Conservation (phyloP, 495 filamentous ascomycete species). For the Daldinia vernicosa region DNA sequence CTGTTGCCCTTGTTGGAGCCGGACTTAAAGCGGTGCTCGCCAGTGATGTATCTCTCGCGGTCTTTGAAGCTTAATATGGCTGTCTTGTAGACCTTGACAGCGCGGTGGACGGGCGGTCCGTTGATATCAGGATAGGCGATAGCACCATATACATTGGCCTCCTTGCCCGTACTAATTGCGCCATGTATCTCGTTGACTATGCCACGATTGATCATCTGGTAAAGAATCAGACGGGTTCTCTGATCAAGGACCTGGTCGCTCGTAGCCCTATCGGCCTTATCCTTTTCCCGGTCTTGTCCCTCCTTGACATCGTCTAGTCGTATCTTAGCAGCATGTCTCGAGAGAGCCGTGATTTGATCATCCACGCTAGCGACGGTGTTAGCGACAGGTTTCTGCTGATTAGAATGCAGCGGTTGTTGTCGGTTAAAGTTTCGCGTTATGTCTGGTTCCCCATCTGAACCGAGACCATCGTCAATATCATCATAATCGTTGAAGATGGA, state of each 20-base stretch:
- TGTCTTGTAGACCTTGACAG: constrained; percentile 99
- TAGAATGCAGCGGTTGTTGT: constrained; percentile 76
- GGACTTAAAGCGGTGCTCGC: constrained; percentile 78
- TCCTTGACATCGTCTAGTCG: constrained; percentile 75
- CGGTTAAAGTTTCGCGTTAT: constrained; percentile 93
- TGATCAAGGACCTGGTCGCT: constrained; percentile 93
- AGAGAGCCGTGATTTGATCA: constrained; percentile 84
- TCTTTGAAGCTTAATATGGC: constrained; percentile 97
- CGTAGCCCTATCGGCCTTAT: constrained; percentile 92
- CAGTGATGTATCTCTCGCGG: constrained; percentile 90
- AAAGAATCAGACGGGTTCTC: constrained; percentile 89
- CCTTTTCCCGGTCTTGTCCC: constrained; percentile 63
- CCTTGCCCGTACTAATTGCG: constrained; percentile 93
- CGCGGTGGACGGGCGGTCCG: constrained; percentile 65
- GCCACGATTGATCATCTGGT: constrained; percentile 92
- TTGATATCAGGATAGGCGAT: constrained; percentile 53
- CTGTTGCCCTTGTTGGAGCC: constrained; percentile 93
- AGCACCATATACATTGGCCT: constrained; percentile 93
- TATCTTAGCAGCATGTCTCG: constrained; percentile 89
- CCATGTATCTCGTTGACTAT: constrained; percentile 86
- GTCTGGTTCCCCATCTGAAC: constrained; percentile 69
- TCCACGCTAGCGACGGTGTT: constrained; percentile 82
- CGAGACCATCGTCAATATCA: constrained; percentile 68
- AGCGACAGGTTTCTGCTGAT: constrained; percentile 82
- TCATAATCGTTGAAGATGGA: constrained; percentile 68